These are phyloP conservation scores for Massariosphaeria phaeospora DNA, from an alignment of 495 filamentous ascomycete genomes.

Conservation along the genomic window DNA sequence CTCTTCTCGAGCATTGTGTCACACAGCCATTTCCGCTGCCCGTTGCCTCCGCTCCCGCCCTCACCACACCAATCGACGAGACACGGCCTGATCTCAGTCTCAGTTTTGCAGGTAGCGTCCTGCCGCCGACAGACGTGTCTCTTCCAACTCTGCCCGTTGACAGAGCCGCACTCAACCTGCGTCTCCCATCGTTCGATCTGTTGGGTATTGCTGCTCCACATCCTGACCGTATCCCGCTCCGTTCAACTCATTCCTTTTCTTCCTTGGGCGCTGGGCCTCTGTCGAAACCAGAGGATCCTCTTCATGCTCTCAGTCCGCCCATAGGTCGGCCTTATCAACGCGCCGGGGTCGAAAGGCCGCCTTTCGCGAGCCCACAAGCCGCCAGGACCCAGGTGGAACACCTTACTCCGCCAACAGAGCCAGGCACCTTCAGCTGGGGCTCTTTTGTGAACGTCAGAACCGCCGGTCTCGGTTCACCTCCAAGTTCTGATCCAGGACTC, in stretches of 20 bases:
- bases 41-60: neutral
- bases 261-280: conserved; percentile 26
- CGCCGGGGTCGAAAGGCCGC: conserved; percentile 1
- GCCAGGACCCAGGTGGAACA: conserved; percentile 16
- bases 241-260: conserved; percentile 16
- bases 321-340: conserved; percentile 4
- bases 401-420: conserved; percentile 37
- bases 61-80: conserved; percentile 20
- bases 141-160: conserved; percentile 17
- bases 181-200: conserved; percentile 39
- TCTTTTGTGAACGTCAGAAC: conserved; percentile 26
- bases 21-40: conserved; percentile 19
- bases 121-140: conserved; percentile 14
- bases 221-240: conserved; percentile 32
- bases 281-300: conserved; percentile 29
- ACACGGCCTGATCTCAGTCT: conserved; percentile 12
- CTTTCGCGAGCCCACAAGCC: neutral
- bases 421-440: conserved; percentile 30
- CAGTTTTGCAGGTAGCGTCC: conserved; percentile 7
- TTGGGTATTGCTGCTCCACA: conserved; percentile 40
- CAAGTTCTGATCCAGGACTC: conserved; percentile 28
- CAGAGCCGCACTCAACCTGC: conserved; percentile 31
- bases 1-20: conserved; percentile 16
- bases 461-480: conserved; percentile 30
- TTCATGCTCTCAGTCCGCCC: conserved; percentile 22